A percentile compares a stretch with the other conserved stretches of the same genome.
These are phyloP conservation scores for Candida suzukii DNA, from an alignment of 805 yeast species.

Conservation along the genomic window DNA sequence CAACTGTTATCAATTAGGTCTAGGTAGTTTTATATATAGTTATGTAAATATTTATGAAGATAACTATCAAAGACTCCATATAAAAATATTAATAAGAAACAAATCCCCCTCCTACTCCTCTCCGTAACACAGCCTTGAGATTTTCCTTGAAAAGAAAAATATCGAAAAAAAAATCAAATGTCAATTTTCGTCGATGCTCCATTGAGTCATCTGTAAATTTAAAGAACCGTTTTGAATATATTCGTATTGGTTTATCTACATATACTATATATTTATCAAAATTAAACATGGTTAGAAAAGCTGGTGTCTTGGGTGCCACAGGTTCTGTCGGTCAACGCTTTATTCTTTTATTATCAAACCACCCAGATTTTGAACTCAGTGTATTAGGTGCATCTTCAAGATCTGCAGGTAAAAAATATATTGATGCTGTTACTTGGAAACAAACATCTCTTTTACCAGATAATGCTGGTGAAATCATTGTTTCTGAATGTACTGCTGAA, in stretches of 20 bases:
- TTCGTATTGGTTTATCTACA: too few relatives aligned
- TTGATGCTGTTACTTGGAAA: constrained; percentile 88
- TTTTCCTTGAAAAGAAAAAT: too few relatives aligned
- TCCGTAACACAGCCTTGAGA: too few relatives aligned
- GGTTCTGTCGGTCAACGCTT: constrained; percentile 98
- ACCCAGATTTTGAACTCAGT: constrained; percentile 81
- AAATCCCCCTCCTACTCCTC: too few relatives aligned
- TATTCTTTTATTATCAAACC: constrained; percentile 73
- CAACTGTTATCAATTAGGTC: neutral
- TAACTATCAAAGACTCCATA: too few relatives aligned
- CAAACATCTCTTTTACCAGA: constrained; percentile 82
- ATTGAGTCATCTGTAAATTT: too few relatives aligned
- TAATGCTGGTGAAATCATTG: constrained; percentile 51
- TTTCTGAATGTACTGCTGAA: constrained; percentile 70
- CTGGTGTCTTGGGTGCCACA: constrained; percentile 96
- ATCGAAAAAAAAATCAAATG: too few relatives aligned
- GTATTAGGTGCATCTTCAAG: constrained; percentile 90
- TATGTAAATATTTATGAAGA: too few relatives aligned
- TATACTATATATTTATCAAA: neutral
- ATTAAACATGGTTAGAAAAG: constrained; percentile 29
- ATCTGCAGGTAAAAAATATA: constrained; percentile 85
- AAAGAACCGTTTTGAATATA: too few relatives aligned
- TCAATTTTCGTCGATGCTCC: too few relatives aligned
- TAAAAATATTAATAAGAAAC: too few relatives aligned
- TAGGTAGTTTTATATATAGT: neutral